Base-by-base conservation (phyloP, 768 basidiomycete genomes). In the Tulasnella sp. region DNA sequence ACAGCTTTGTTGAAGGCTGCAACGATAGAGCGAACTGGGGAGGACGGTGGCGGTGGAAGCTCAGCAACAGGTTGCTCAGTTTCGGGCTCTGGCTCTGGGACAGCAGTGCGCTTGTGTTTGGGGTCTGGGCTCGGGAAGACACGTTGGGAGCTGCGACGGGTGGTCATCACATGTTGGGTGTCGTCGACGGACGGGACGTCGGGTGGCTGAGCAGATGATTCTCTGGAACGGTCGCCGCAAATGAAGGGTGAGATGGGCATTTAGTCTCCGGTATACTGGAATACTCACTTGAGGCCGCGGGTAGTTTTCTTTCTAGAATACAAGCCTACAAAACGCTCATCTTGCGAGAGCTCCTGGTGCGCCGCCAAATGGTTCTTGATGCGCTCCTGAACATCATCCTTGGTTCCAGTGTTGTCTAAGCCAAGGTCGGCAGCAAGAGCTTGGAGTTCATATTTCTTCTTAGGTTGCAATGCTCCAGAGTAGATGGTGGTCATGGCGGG, bases 381-480 rank as follows among this genome's bases (percentile, higher is more conserved):
- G 80, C 92, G 87, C n/a, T 83, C 83, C 77, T 89, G 88, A 16
- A 93, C 80, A 3, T 92, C 91, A 40, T 92, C 91, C 80, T 89
- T 91, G 1, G 90, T 93, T 52, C 92, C 92, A 46, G 86, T 88
- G 79, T 92, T 84, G 0, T 84, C 83, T 34, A 93, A 87, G 6
- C 90, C 89, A 6, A 80, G 1, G 31, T 79, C 80, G 19, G 71
- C 38, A 1, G 92, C 91, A 46, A 93, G 89, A 79, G 89, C 88
- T 82, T 89, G 91, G 4, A 93, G 88, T 31, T 93, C 92, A 3
- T 86, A 86, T 84, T 93, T 93, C 85, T 91, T 92, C 85, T 93
- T 92, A n/a, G 82, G 72, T 16, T 62, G 40, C 27, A 79, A 39
- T 27, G 78, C 36, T 40, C 78, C 78, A 21, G 71, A 44, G 71